Evolutionary conservation across 2,329 filamentous ascomycete species (phyloP).

Genomic region (Scytalidium sp.): DNA sequence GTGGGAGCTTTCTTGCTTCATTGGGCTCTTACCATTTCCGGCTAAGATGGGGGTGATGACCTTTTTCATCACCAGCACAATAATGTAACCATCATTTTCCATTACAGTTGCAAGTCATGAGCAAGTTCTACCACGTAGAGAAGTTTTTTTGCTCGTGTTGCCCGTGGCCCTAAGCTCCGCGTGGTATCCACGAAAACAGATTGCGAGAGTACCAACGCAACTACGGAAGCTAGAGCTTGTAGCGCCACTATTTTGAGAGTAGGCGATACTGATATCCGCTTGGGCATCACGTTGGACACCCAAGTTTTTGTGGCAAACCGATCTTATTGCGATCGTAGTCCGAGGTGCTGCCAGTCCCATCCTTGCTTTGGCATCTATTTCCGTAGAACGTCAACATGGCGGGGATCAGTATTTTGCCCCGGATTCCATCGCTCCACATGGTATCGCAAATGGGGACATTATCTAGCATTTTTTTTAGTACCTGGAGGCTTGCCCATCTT

Average conservation of each 20-base stretch:
- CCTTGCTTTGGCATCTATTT: background rate
- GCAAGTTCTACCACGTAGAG: background rate
- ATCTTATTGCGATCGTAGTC: background rate
- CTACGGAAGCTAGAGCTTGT: background rate
- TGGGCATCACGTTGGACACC: background rate
- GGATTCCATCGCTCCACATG: background rate
- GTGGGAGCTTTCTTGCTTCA: background rate
- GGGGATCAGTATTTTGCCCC: background rate
- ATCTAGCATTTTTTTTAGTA: background rate
- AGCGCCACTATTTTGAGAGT: background rate
- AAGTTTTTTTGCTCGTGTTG: background rate
- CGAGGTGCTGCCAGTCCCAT: background rate
- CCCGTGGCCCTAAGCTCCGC: background rate
- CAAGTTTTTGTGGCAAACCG: background rate
- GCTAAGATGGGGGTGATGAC: background rate
- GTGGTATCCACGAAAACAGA: background rate
- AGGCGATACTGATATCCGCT: background rate
- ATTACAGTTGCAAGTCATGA: background rate
- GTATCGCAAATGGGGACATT: background rate
- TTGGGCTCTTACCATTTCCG: no score
- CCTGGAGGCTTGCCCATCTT: background rate
- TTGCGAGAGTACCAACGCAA: background rate
- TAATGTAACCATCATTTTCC: background rate
- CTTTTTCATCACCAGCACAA: background rate
- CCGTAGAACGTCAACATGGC: background rate